Percentiles rank a stretch among this genome's conserved stretches.
Evolutionary conservation across 129 eudicot species (phyloP).

Genomic region (Flaveria bidentis): DNA sequence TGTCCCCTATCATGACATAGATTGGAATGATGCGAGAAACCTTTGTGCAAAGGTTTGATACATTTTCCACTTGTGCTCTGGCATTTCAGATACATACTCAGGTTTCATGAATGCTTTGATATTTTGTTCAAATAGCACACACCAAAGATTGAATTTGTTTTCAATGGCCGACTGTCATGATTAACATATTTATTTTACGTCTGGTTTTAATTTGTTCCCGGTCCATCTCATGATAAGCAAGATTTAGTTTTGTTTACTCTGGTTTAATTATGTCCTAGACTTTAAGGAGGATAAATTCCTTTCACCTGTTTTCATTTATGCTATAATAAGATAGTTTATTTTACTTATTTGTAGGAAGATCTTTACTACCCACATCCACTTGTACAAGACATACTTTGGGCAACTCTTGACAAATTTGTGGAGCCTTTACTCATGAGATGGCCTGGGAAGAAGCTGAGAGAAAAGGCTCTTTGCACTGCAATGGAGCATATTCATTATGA

Average conservation of each 20-base stretch:
- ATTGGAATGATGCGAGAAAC: slow-evolving; percentile 88
- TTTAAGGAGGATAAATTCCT: slow-evolving; percentile 4
- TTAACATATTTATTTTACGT: slow-evolving; percentile 18
- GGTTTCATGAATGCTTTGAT: slow-evolving; percentile 24
- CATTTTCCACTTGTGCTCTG: not conserved
- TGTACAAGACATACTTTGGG: slow-evolving; percentile 88
- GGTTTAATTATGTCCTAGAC: slow-evolving; percentile 12
- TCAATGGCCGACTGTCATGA: slow-evolving; percentile 8
- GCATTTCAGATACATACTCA: slow-evolving; percentile 21
- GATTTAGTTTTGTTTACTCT: slow-evolving; percentile 4
- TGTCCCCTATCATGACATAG: slow-evolving; percentile 82
- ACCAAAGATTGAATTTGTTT: not conserved
- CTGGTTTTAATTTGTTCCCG: slow-evolving; percentile 18
- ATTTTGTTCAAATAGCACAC: slow-evolving; percentile 14
- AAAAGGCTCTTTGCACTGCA: slow-evolving; percentile 62
- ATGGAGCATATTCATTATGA: slow-evolving; percentile 95
- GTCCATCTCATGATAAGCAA: slow-evolving; percentile 12
- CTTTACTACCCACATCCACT: slow-evolving; percentile 93
- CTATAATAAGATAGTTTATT: not conserved
- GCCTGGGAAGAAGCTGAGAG: slow-evolving; percentile 89
- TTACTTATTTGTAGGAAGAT: slow-evolving; percentile 74
- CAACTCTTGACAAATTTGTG: slow-evolving; percentile 62
- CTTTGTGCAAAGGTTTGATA: slow-evolving; percentile 83
- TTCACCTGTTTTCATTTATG: not conserved
- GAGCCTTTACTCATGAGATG: slow-evolving; percentile 82